A percentile compares a stretch with the other conserved stretches of the same genome.
phyloP scores from a whole-genome alignment of 1,139 yeast species.

The Groenewaldozyma auringiensis region DNA sequence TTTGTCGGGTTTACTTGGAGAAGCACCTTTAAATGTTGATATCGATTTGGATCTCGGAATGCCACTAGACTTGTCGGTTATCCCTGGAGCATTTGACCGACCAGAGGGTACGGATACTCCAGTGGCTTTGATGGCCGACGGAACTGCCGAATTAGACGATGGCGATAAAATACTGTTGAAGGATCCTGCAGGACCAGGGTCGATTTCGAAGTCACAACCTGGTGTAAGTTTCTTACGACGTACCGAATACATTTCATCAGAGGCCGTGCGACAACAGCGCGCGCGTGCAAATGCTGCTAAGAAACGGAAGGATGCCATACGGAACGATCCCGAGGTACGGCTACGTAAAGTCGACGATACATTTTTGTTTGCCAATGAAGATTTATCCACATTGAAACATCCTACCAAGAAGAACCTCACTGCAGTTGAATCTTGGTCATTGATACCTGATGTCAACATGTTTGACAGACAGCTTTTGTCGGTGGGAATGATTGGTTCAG shows the following conservation, averaged over 20 bases:
- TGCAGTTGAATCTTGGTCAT: conserved; percentile 72
- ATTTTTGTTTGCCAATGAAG: conserved; percentile 53
- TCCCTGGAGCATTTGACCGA: conserved; percentile 62
- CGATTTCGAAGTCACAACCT: conserved; percentile 44
- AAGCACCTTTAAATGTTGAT: conserved; percentile 61
- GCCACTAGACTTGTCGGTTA: conserved; percentile 63
- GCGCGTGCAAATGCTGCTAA: conserved; percentile 26
- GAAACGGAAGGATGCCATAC: conserved; percentile 17
- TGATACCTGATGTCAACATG: conserved; percentile 84
- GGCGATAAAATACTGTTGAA: conserved; percentile 68
- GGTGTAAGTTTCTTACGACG: conserved; percentile 83
- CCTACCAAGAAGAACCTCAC: conserved; percentile 68
- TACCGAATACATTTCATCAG: conserved; percentile 74
- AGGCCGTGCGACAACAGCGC: conserved; percentile 23
- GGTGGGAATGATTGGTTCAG: conserved; percentile 74
- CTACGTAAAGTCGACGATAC: conserved; percentile 66
- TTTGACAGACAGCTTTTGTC: conserved; percentile 70
- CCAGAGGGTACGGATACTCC: conserved; percentile 39
- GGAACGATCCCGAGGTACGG: conserved; percentile 46
- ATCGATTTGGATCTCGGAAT: conserved; percentile 72
- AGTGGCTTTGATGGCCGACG: conserved; percentile 3
- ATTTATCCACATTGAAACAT: conserved; percentile 47
- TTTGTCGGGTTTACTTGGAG: conserved; percentile 66
- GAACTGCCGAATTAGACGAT: conserved; percentile 46
- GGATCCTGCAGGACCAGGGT: conserved; percentile 51